A percentile compares a stretch with the other conserved stretches of the same genome.
These are phyloP conservation scores for Claviceps citrina DNA, from an alignment of 2,329 filamentous ascomycete species.

Conservation along the genomic window DNA sequence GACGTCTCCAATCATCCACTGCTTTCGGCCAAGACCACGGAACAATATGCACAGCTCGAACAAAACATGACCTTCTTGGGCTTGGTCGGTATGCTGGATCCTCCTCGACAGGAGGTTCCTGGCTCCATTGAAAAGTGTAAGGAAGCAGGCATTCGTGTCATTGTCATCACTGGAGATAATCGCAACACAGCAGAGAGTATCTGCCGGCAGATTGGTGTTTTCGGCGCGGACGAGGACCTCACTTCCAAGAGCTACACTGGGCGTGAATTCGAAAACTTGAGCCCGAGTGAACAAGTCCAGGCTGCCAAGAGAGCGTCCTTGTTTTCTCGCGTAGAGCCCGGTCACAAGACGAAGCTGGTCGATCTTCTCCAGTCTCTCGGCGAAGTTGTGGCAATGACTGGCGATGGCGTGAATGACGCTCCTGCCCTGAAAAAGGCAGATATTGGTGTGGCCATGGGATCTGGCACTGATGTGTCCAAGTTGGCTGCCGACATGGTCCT, in stretches of 20 bases:
- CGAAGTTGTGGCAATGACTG: slow-evolving; percentile 97
- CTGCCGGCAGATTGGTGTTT: slow-evolving; percentile 92
- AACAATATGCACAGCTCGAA: slow-evolving; percentile 75
- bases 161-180: slow-evolving; percentile 97
- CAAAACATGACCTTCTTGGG: slow-evolving; percentile 90
- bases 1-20: slow-evolving; percentile 57
- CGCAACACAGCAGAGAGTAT: slow-evolving; percentile 95
- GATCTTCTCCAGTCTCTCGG: slow-evolving; percentile 85
- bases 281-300: slow-evolving; percentile 60
- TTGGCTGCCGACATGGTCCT: slow-evolving; percentile 97
- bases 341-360: slow-evolving; percentile 93
- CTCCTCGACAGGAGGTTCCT: slow-evolving; percentile 81
- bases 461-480: slow-evolving; percentile 92
- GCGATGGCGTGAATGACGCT: slow-evolving; percentile 95
- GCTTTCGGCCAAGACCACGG: slow-evolving; percentile 62
- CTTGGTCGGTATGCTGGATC: slow-evolving; percentile 91
- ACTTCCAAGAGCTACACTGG: slow-evolving; percentile 89
- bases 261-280: slow-evolving; percentile 80
- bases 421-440: slow-evolving; percentile 96
- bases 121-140: slow-evolving; percentile 77
- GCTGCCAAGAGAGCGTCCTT: slow-evolving; percentile 76
- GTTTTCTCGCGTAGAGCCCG: slow-evolving; percentile 91
- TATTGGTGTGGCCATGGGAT: slow-evolving; percentile 97
- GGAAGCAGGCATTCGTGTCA: slow-evolving; percentile 85
- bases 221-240: slow-evolving; percentile 66